phyloP scores from a whole-genome alignment of 768 basidiomycete species.

The Paxillus ammoniavirescens region DNA sequence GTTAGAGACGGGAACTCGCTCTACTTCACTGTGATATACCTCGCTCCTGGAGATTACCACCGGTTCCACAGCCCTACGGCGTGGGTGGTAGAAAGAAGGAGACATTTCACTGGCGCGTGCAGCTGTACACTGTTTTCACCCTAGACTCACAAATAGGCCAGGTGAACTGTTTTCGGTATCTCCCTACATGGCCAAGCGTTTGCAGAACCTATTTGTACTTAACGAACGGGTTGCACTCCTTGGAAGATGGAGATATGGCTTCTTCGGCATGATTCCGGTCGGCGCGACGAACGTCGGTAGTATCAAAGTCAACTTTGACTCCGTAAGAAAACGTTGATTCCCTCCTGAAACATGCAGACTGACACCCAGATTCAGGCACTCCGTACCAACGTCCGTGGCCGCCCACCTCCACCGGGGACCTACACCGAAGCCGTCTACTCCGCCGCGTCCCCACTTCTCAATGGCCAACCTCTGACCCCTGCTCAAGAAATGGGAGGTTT shows the following conservation, averaged over 20 bases:
- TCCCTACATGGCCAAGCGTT: constrained; percentile 90
- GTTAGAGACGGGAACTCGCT: constrained; percentile 78
- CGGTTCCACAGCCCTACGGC: constrained; percentile 94
- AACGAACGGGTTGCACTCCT: constrained; percentile 96
- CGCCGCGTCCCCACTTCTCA: constrained; percentile 75
- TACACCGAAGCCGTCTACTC: constrained; percentile 93
- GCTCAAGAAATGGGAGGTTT: constrained; percentile 99
- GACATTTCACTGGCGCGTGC: constrained; percentile 87
- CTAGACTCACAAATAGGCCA: constrained; percentile 23
- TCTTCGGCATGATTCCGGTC: constrained; percentile 97
- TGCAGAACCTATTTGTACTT: constrained; percentile 93
- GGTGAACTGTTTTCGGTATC: constrained; percentile 96
- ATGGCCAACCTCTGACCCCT: constrained; percentile 82
- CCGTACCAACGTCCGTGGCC: constrained; percentile 83
- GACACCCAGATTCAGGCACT: constrained; percentile 52
- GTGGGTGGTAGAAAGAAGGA: constrained; percentile 95
- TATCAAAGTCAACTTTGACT: constrained; percentile 95
- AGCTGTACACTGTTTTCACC: not conserved
- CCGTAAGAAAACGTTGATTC: constrained; percentile 39
- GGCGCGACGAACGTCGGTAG: constrained; percentile 98
- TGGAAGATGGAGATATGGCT: constrained; percentile 92
- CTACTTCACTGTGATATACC: constrained; percentile 94
- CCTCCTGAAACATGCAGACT: not conserved
- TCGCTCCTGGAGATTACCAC: constrained; percentile 98
- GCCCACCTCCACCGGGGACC: constrained; percentile 74